phyloP scores from a whole-genome alignment of 768 basidiomycete genomes.

The Floccularia luteovirens region DNA sequence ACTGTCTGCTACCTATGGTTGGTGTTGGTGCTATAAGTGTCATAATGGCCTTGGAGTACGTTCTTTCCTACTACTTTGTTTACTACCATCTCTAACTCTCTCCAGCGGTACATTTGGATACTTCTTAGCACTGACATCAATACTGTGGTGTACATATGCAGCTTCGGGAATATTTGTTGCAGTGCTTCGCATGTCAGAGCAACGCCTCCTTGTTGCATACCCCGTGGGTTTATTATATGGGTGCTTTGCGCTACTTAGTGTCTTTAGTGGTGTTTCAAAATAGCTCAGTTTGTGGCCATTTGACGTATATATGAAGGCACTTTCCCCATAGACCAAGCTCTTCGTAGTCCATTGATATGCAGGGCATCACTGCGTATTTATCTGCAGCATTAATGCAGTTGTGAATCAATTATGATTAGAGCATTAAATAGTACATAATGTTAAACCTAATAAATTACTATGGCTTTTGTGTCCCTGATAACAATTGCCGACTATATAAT shows the following conservation, averaged over 20 bases:
- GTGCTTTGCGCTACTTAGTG: slow-evolving; percentile 88
- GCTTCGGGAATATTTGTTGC: slow-evolving; percentile 95
- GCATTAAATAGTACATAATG: background rate
- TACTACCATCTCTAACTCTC: slow-evolving; percentile 7
- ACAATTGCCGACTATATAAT: slow-evolving; percentile 70
- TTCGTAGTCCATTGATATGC: background rate
- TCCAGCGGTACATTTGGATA: slow-evolving; percentile 79
- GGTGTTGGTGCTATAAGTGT: slow-evolving; percentile 88
- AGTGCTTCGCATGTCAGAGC: slow-evolving; percentile 92
- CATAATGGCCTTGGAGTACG: slow-evolving; percentile 81
- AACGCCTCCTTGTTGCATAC: slow-evolving; percentile 92
- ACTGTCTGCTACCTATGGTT: slow-evolving; percentile 96
- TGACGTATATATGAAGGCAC: too few relatives aligned
- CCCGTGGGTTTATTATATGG: slow-evolving; percentile 92
- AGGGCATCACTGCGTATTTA: background rate
- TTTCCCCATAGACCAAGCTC: background rate
- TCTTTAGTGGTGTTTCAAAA: slow-evolving; percentile 57
- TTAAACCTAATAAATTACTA: background rate
- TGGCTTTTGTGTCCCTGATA: slow-evolving; percentile 20
- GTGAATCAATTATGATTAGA: background rate
- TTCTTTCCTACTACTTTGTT: slow-evolving; percentile 11
- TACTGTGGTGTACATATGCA: slow-evolving; percentile 95
- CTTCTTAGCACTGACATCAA: slow-evolving; percentile 70
- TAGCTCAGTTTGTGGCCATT: too few relatives aligned
- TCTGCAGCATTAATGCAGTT: background rate